These are phyloP conservation scores for Apiotrichum akiyoshidainum DNA, from an alignment of 1,284 basidiomycete genomes.

Conservation along the genomic window DNA sequence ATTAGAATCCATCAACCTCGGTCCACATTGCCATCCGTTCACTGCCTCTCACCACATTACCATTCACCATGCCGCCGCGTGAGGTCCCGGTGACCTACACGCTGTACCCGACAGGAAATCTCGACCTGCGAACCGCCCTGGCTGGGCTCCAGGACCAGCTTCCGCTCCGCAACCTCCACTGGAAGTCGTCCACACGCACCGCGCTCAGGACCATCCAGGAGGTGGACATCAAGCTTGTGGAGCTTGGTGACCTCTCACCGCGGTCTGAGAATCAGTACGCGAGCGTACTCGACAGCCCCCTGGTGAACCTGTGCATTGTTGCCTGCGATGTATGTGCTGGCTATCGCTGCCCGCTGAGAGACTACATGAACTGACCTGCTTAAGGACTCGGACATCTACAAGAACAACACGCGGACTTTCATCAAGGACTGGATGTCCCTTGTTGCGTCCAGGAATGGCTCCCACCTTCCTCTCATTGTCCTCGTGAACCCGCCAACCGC, in stretches of 20 bases:
- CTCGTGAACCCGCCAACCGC: slow-evolving; percentile 60
- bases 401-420: slow-evolving; percentile 70
- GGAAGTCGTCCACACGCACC: slow-evolving; percentile 70
- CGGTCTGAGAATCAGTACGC: slow-evolving; percentile 54
- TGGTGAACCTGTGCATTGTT: slow-evolving; percentile 80
- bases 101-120: slow-evolving; percentile 34
- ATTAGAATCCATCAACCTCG: too few species aligned
- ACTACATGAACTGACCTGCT: not conserved
- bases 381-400: slow-evolving; percentile 87
- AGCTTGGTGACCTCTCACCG: slow-evolving; percentile 61
- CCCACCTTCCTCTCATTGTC: slow-evolving; percentile 82
- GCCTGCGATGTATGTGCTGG: slow-evolving; percentile 69
- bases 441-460: slow-evolving; percentile 64
- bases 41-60: not conserved
- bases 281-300: slow-evolving; percentile 75
- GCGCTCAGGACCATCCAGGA: slow-evolving; percentile 80
- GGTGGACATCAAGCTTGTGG: slow-evolving; percentile 68
- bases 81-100: slow-evolving; percentile 46
- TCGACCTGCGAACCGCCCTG: slow-evolving; percentile 57
- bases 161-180: slow-evolving; percentile 82
- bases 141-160: slow-evolving; percentile 66
- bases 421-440: slow-evolving; percentile 84
- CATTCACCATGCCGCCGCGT: slow-evolving; percentile 23
- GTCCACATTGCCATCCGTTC: not conserved
- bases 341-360: not conserved